A percentile compares a stretch with the other conserved stretches of the same genome.
phyloP scores from a whole-genome alignment of 768 basidiomycete species.

The Russula lepida region DNA sequence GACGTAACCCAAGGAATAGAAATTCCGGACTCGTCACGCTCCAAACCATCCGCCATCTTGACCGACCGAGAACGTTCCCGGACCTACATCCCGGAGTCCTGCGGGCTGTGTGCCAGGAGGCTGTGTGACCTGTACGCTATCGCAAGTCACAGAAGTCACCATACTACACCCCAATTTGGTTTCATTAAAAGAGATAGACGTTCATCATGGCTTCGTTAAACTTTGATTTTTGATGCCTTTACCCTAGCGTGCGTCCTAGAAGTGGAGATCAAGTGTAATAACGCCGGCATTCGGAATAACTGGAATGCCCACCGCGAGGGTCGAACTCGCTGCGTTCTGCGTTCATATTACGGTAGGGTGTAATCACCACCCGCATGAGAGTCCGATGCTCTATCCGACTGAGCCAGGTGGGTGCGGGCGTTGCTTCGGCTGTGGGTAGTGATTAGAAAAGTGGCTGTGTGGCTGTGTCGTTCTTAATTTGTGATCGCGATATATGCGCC shows the following conservation, averaged over 20 bases:
- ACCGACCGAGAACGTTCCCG: background rate
- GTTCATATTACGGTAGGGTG: constrained; percentile 35
- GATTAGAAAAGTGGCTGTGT: background rate
- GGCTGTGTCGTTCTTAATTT: background rate
- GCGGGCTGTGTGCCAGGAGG: too few species aligned
- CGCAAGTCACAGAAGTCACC: too few species aligned
- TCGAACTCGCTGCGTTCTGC: constrained; percentile 59
- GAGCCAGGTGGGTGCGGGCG: constrained; percentile 47
- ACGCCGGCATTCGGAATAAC: background rate
- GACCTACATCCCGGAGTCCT: too few species aligned
- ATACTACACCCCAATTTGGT: too few species aligned
- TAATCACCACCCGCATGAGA: constrained; percentile 31
- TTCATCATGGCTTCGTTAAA: background rate
- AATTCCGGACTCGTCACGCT: too few species aligned
- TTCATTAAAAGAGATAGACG: too few species aligned
- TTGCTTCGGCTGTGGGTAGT: background rate
- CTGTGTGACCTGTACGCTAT: background rate
- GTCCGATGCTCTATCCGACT: constrained; percentile 64
- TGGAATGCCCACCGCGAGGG: constrained; percentile 44
- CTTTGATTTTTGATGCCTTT: background rate
- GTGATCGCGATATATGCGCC: background rate
- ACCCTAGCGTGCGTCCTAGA: background rate
- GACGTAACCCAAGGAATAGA: background rate
- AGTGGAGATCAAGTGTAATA: background rate
- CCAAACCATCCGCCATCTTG: too few species aligned